Evolutionary conservation across 495 filamentous ascomycete genomes (phyloP), one percentile per base, ranked within the genome.

Genomic region (Niebla homalea): DNA sequence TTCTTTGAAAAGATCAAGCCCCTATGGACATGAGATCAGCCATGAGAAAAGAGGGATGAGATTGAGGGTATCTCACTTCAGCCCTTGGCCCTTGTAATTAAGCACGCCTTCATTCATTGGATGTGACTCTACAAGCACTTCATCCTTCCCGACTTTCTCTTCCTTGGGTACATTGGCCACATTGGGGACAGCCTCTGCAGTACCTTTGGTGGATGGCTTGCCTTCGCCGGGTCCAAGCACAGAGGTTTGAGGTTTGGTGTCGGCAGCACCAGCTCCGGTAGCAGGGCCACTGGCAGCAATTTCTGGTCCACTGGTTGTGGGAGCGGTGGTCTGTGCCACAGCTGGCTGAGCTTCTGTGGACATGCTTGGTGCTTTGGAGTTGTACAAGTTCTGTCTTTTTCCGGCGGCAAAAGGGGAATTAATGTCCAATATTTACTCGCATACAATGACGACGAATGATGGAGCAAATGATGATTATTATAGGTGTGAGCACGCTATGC

Each of bases 71-170:
- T 26, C 87, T 71, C 80, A 97, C 90, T 94, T 90, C 66, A 94
- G 79, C 70, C 88, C 88, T 38, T 87, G 82, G 51, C 74, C 84
- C 77, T 94, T 94, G 83, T 89, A 83, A 58, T 81, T 83, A 36
- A 94, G 77, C 54, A 71, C 69, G 52, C 90, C 90, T 62, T 89
- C 83, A 55, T 77, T 76, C 52, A 85, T 70, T 35, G 78, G 79
- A 67, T 83, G 69, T 11, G 67, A 54, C 64, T 80, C 75, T 55
- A 79, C 73, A 52, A 75, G 72, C 52, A 72, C 67, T 22, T 62
- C 62, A 40, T 63, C 63, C 43, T 62, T 60, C 35, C 54, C 64
- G 36, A 62, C 59, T 64, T 71, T 72, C 49, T 64, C 57, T 53
- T 71, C 69, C 59, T 72, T 68, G 42, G 64, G 54, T 26, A 61